Evolutionary conservation across 768 basidiomycete species (phyloP).

Genomic region (Tubosaeta sp.): DNA sequence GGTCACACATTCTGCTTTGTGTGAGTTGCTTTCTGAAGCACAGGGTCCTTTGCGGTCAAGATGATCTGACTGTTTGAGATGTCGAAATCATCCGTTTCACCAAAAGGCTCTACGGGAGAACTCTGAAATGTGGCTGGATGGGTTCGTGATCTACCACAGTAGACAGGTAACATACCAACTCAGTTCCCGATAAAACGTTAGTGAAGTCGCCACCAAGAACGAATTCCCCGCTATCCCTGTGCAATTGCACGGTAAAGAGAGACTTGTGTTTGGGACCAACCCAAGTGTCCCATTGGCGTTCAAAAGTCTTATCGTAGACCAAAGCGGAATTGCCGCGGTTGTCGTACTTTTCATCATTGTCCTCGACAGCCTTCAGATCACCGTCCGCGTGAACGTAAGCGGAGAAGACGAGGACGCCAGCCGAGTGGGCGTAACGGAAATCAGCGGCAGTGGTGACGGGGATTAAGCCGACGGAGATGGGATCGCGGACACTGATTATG

Average conservation of each 20-base stretch:
- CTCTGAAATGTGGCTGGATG: constrained; percentile 36
- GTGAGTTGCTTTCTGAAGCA: constrained; percentile 73
- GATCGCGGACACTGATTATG: constrained; percentile 33
- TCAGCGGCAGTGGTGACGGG: constrained; percentile 66
- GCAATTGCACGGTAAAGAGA: constrained; percentile 65
- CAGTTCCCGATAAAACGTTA: constrained; percentile 62
- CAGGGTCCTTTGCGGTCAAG: constrained; percentile 83
- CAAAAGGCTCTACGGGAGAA: constrained; percentile 81
- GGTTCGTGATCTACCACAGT: neutral
- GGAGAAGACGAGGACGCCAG: constrained; percentile 75
- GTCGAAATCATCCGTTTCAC: constrained; percentile 79
- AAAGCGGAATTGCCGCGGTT: constrained; percentile 67
- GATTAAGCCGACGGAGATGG: constrained; percentile 55
- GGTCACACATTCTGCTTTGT: constrained; percentile 76
- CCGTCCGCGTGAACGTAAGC: constrained; percentile 78
- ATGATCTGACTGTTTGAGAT: constrained; percentile 65
- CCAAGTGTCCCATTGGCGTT: constrained; percentile 83
- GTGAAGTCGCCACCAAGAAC: constrained; percentile 46
- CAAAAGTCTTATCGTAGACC: constrained; percentile 66
- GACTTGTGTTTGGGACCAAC: constrained; percentile 63
- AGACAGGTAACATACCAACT: constrained; percentile 48
- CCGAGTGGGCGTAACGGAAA: constrained; percentile 59
- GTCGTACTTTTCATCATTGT: constrained; percentile 69
- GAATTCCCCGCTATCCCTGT: constrained; percentile 48
- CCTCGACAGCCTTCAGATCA: constrained; percentile 60